Conservation (phyloP, 805 yeast genomes). For the Candida broadrunensis region DNA sequence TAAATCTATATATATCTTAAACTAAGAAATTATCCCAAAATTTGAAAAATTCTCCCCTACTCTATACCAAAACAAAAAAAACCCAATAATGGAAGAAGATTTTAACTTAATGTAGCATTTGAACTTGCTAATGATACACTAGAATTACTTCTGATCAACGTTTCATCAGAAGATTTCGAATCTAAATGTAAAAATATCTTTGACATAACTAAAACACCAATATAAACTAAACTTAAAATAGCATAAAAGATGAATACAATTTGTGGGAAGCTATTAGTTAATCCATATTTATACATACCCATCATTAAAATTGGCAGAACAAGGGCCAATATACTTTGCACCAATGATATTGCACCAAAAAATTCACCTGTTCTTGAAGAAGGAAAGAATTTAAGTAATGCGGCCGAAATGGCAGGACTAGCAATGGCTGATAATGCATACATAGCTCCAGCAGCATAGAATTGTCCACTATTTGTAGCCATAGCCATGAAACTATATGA, state of each 20-base stretch:
- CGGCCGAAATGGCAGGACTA: conserved; percentile 55
- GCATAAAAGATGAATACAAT: conserved; percentile 17
- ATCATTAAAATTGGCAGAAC: conserved; percentile 48
- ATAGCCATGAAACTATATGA: conserved; percentile 32
- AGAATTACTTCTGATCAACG: conserved; percentile 4
- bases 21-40: too few species aligned
- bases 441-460: conserved; percentile 33
- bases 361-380: conserved; percentile 17
- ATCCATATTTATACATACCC: conserved; percentile 37
- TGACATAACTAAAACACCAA: conserved; percentile 1
- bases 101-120: too few species aligned
- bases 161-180: conserved; percentile 2
- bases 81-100: too few species aligned
- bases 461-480: conserved; percentile 37
- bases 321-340: conserved; percentile 46
- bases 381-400: conserved; percentile 58
- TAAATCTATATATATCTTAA: too few species aligned
- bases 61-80: too few species aligned
- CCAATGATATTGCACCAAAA: conserved; percentile 39
- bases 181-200: conserved; percentile 8
- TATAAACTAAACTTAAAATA: conserved; percentile 4
- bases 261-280: conserved; percentile 15
- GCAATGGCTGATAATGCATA: conserved; percentile 46
- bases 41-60: too few species aligned
- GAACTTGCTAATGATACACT: conserved; percentile 1